Evolutionary conservation across 352 stramenopile genomes (phyloP).

Genomic region (Globisporangium spinosum): DNA sequence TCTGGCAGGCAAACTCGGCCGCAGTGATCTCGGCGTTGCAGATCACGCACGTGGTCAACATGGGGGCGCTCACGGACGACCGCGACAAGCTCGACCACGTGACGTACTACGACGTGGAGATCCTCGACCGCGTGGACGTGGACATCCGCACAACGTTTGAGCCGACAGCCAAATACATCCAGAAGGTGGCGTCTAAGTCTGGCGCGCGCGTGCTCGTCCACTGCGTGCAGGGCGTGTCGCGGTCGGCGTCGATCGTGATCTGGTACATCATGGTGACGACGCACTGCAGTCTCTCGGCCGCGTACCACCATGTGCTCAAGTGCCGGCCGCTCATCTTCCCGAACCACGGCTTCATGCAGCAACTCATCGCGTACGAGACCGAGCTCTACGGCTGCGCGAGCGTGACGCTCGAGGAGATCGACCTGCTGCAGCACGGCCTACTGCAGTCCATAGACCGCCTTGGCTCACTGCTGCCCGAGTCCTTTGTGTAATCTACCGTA

Average conservation of each 20-base stretch:
- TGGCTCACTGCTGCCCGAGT: slow-evolving; percentile 49
- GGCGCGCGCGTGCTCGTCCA: slow-evolving; percentile 65
- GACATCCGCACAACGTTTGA: slow-evolving; percentile 57
- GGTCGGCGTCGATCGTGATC: slow-evolving; percentile 73
- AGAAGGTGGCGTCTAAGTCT: slow-evolving; percentile 24
- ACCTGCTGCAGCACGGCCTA: slow-evolving; percentile 63
- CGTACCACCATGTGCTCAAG: slow-evolving; percentile 78
- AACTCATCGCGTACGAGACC: slow-evolving; percentile 65
- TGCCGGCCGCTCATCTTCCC: slow-evolving; percentile 75
- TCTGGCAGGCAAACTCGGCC: slow-evolving; percentile 72
- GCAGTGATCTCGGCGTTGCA: slow-evolving; percentile 46
- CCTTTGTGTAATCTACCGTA: slow-evolving; percentile 25
- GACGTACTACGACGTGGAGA: slow-evolving; percentile 60
- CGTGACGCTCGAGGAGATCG: slow-evolving; percentile 57
- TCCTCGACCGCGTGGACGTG: slow-evolving; percentile 55
- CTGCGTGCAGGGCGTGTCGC: slow-evolving; percentile 78
- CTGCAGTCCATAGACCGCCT: slow-evolving; percentile 54
- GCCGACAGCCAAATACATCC: slow-evolving; percentile 52
- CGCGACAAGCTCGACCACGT: slow-evolving; percentile 52
- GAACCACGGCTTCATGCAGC: slow-evolving; percentile 76
- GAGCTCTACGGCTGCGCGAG: slow-evolving; percentile 68
- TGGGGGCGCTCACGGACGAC: slow-evolving; percentile 58
- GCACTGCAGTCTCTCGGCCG: slow-evolving; percentile 65
- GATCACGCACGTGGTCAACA: slow-evolving; percentile 76
- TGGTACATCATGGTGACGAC: slow-evolving; percentile 78